These are phyloP conservation scores for Adenanthera pavonina DNA, from an alignment of 306 rosid species.

Conservation along the genomic window DNA sequence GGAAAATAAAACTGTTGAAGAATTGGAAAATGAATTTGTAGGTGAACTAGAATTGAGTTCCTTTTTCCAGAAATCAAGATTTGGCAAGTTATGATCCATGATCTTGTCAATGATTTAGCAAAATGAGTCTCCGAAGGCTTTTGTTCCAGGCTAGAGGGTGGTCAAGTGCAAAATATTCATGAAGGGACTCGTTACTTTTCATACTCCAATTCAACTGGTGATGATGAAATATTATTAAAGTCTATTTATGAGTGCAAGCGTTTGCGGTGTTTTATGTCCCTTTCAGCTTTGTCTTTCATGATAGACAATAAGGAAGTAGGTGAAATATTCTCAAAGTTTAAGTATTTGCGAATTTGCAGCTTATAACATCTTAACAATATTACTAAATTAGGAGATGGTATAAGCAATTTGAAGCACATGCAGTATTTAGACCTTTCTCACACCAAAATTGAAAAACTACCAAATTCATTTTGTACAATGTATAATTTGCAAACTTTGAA, in stretches of 20 bases:
- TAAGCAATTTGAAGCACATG: background rate
- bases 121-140: background rate
- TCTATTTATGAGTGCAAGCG: background rate
- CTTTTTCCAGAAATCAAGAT: background rate
- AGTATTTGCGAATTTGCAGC: background rate
- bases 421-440: background rate
- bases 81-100: background rate
- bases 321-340: background rate
- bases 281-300: background rate
- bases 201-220: no score
- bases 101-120: conserved; percentile 7
- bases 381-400: background rate
- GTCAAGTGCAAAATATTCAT: no score
- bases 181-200: background rate
- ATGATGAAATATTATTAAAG: background rate
- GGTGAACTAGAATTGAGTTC: background rate
- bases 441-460: background rate
- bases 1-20: background rate
- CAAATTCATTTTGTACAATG: background rate
- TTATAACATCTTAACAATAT: background rate
- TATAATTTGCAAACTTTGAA: conserved; percentile 5
- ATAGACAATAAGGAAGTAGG: background rate
- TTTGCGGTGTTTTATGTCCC: background rate
- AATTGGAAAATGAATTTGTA: background rate
- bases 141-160: background rate